Conservation (phyloP, 805 yeast species). For the Ogataea saltuana region DNA sequence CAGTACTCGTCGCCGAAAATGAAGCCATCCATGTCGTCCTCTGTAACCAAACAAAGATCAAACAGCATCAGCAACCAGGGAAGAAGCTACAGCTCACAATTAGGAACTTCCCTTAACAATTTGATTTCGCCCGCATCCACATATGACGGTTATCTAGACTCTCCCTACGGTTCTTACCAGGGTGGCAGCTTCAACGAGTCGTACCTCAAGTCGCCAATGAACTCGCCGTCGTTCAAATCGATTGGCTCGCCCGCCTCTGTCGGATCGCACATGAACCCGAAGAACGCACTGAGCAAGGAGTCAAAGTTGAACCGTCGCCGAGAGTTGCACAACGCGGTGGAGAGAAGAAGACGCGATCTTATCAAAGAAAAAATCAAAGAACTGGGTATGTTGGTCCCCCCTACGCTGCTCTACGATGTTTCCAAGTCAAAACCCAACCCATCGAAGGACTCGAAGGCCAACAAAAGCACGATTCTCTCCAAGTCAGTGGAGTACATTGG, state of each 20-base stretch:
- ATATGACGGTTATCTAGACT: conserved; percentile 36
- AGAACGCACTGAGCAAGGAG: conserved; percentile 50
- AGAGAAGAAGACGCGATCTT: conserved; percentile 85
- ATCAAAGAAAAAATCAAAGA: conserved; percentile 88
- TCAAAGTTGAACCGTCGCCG: conserved; percentile 75
- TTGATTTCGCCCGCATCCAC: conserved; percentile 38
- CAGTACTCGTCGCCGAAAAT: conserved; percentile 34
- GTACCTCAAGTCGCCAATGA: conserved; percentile 36
- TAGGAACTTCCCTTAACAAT: conserved; percentile 35
- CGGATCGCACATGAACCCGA: conserved; percentile 37
- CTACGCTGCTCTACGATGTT: conserved; percentile 53
- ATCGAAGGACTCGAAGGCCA: conserved; percentile 68
- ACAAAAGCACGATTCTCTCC: conserved; percentile 75
- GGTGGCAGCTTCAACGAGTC: conserved; percentile 33
- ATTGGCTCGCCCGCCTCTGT: conserved; percentile 37
- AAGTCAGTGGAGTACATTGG: conserved; percentile 79
- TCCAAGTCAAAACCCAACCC: conserved; percentile 35
- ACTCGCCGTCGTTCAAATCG: conserved; percentile 37
- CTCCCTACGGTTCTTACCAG: conserved; percentile 38
- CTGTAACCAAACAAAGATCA: conserved; percentile 21
- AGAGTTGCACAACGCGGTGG: conserved; percentile 93
- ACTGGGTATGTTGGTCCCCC: conserved; percentile 79
- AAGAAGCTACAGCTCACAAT: conserved; percentile 32
- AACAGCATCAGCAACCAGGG: conserved; percentile 29
- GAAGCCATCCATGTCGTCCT: conserved; percentile 22